Evolutionary conservation across 2,329 filamentous ascomycete genomes (phyloP).

Genomic region (Beauveria sp.): DNA sequence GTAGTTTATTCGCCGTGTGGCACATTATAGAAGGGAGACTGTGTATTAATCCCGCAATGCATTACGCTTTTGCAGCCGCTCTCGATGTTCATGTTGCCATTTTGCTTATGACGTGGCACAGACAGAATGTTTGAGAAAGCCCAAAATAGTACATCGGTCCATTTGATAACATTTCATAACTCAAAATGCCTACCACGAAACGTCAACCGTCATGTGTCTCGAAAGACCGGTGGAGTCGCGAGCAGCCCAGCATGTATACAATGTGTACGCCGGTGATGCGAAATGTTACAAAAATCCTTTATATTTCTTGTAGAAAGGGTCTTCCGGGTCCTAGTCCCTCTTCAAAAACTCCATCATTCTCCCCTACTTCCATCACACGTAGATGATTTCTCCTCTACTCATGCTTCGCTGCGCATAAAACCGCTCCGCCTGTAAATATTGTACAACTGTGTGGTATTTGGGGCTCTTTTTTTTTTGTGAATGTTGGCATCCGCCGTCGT

Average conservation of each 20-base stretch:
- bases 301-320: neutral
- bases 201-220: too few relatives aligned
- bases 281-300: conserved; percentile 4
- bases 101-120: neutral
- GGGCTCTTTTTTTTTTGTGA: neutral
- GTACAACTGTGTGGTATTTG: conserved; percentile 10
- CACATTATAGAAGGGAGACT: neutral
- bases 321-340: neutral
- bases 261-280: neutral
- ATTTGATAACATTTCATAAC: too few relatives aligned
- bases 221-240: too few relatives aligned
- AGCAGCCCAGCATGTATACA: neutral
- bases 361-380: neutral
- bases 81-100: too few relatives aligned
- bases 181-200: neutral
- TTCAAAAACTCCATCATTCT: neutral
- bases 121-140: too few relatives aligned
- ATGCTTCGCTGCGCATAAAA: conserved; percentile 68
- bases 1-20: neutral
- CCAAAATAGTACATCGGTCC: too few relatives aligned
- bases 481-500: neutral
- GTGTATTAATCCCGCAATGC: neutral
- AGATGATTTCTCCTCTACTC: conserved; percentile 38
- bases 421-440: conserved; percentile 65
- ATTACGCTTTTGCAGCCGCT: neutral